Evolutionary conservation across 2,329 filamentous ascomycete genomes (phyloP).

Genomic region (Penicillium freii): DNA sequence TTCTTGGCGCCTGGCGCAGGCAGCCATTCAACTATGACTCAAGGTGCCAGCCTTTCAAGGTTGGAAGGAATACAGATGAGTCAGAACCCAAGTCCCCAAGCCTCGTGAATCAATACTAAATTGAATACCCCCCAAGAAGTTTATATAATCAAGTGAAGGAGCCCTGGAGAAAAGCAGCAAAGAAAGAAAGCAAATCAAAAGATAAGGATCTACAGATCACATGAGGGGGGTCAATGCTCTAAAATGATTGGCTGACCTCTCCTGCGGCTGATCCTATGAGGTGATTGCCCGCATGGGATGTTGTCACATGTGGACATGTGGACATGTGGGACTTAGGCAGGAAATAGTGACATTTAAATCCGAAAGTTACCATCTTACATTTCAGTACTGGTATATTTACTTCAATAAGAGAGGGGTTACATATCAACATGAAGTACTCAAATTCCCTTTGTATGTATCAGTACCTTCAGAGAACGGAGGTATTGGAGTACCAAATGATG

Average conservation of each 20-base stretch:
- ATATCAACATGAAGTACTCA: not conserved
- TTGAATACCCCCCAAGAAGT: not conserved
- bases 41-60: not conserved
- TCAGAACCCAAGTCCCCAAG: not conserved
- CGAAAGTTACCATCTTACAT: no score
- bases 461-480: not conserved
- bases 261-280: constrained; percentile 9
- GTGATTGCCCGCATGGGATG: constrained; percentile 21
- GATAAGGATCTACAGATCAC: constrained; percentile 2
- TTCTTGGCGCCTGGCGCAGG: not conserved
- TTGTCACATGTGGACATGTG: constrained; percentile 22
- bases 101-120: not conserved
- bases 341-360: not conserved
- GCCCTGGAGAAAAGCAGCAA: not conserved
- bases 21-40: not conserved
- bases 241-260: not conserved
- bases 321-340: not conserved
- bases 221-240: not conserved
- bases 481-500: constrained; percentile 2
- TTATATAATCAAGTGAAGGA: not conserved
- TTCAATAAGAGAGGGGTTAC: not conserved
- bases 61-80: not conserved
- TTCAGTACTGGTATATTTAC: not conserved
- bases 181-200: not conserved
- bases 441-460: not conserved